Evolutionary conservation across 148 eudicot species (phyloP).

Genomic region (Simmondsia chinensis): DNA sequence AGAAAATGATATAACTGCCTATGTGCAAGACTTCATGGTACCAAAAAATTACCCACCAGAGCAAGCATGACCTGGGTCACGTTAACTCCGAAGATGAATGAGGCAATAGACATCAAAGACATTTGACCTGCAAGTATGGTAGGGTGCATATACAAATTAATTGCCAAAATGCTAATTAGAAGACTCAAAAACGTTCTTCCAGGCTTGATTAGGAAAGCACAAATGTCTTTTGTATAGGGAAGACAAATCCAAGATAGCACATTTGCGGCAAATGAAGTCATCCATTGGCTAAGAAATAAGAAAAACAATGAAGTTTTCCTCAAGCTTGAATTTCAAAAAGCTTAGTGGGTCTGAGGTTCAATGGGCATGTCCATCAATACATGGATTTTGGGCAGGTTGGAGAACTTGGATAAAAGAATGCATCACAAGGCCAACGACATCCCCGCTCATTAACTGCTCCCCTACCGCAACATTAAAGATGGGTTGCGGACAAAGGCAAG

Average conservation of each 20-base stretch:
- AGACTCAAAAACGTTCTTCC: neutral
- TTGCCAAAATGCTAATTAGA: neutral
- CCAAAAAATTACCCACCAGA: too few species aligned
- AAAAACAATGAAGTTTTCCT: neutral
- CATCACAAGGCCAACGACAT: too few species aligned
- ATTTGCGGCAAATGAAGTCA: neutral
- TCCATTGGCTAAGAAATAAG: neutral
- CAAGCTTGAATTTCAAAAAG: neutral
- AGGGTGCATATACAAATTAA: neutral
- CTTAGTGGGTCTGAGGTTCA: too few species aligned
- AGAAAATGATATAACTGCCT: too few species aligned
- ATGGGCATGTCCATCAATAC: too few species aligned
- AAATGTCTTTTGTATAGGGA: neutral
- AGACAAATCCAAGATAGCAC: neutral
- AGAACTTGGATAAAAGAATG: too few species aligned
- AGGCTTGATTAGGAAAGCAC: neutral
- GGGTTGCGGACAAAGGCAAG: too few species aligned
- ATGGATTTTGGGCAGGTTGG: too few species aligned
- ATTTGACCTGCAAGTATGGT: neutral
- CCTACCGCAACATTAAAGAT: too few species aligned
- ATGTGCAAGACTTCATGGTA: too few species aligned
- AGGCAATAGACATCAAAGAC: neutral
- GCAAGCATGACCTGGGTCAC: neutral
- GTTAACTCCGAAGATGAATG: neutral
- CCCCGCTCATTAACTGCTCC: too few species aligned